Evolutionary conservation across 306 rosid genomes (phyloP), one percentile per base, ranked within the genome.

Genomic region (Lathyrus sativus): DNA sequence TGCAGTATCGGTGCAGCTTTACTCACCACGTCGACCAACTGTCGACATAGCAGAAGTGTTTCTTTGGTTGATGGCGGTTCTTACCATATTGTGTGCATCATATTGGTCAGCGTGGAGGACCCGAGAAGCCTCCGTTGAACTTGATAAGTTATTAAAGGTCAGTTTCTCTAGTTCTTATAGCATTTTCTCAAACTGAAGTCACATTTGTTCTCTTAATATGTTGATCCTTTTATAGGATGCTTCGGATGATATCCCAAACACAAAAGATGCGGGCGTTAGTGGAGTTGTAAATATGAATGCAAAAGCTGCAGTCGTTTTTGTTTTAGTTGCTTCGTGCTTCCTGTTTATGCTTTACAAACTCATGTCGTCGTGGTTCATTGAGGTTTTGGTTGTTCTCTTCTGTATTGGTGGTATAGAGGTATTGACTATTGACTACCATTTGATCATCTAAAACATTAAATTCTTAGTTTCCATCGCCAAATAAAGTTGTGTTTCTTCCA

Each of bases 61-160:
- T 85, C 84, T 90, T 48, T 90, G 99, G 99, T 38, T 95, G 80
- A 88, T 95, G 92, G 97, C 96, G 13, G 95, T 90, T 3, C 88
- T 95, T 72, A 90, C 96, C 65, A 87, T 95, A 76, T 77, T 88
- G 70, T 87, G 97, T 72, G 91, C 99, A 37, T 95, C 99, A 53
- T 95, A 80, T 83, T 95, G 99, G 99, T 90, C 99, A 55, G 97
- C 99, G 3, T 90, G 96, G 92, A 83, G 86, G 51, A 77, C 95
- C 50, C 78, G 91, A 71, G 89, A 95, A 87, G 89, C 91, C 44
- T 84, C 85, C 45, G 59, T 82, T 62, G 97, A 95, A 81, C 86
- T 80, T 0, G 92, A 85, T 68, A 90, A 77, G 78, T 70, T 87
- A 18, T 78, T 90, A 56, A 85, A 85, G 96, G 99, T 90, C 45